Conservation (phyloP, 257 asterid species). For the Echites panduratus region DNA sequence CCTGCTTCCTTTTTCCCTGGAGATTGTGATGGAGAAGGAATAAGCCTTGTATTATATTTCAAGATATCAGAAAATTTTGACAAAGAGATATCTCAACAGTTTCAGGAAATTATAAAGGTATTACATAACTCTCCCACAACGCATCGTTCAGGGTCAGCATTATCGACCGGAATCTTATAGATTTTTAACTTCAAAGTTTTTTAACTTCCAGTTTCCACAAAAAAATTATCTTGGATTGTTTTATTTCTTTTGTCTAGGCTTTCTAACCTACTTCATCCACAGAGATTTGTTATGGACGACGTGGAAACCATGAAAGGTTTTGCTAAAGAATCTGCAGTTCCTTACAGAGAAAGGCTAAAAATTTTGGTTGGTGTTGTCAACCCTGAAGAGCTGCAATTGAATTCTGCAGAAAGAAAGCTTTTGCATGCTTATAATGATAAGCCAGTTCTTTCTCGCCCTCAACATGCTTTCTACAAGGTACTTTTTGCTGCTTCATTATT, state of each 20-base stretch:
- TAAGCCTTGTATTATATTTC: conserved; percentile 79
- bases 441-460: conserved; percentile 96
- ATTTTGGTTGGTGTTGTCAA: conserved; percentile 68
- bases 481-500: too few species aligned
- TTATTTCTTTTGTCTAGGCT: neutral
- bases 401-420: conserved; percentile 78
- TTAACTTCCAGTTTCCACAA: neutral
- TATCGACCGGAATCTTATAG: neutral
- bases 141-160: neutral
- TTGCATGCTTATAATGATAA: conserved; percentile 73
- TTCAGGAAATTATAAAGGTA: conserved; percentile 67
- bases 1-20: conserved; percentile 78
- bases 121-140: neutral
- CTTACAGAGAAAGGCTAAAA: conserved; percentile 81
- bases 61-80: conserved; percentile 55
- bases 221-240: neutral
- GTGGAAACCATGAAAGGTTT: conserved; percentile 62
- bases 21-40: conserved; percentile 78
- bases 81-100: conserved; percentile 37
- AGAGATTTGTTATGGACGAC: conserved; percentile 62
- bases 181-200: too few species aligned
- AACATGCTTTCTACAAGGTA: conserved; percentile 73
- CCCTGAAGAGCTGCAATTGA: conserved; percentile 72
- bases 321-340: conserved; percentile 50
- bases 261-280: conserved; percentile 6